Evolutionary conservation across 805 yeast species (phyloP).

Genomic region (Sugiyamaella floridensis): DNA sequence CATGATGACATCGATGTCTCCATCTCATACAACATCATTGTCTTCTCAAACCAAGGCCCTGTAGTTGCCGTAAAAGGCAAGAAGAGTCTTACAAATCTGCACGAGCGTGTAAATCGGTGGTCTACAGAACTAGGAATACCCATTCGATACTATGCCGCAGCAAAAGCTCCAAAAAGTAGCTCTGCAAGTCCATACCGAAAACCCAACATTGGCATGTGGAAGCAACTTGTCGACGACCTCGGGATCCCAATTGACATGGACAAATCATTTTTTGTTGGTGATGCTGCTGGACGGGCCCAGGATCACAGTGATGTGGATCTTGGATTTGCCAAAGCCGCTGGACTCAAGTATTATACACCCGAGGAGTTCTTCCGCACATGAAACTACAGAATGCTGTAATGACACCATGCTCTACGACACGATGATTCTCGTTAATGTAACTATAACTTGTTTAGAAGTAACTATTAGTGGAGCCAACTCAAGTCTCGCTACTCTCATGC

Average conservation of each 20-base stretch:
- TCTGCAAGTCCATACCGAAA: conserved; percentile 40
- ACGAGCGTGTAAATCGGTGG: conserved; percentile 26
- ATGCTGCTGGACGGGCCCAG: conserved; percentile 79
- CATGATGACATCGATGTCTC: not conserved
- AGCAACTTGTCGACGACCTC: conserved; percentile 40
- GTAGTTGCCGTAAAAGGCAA: conserved; percentile 36
- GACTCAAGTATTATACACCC: conserved; percentile 56
- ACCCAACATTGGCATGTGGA: conserved; percentile 77
- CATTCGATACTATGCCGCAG: conserved; percentile 55
- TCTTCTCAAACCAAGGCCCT: conserved; percentile 85
- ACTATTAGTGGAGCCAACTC: too few species aligned
- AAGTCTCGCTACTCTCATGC: too few species aligned
- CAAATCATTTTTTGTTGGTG: conserved; percentile 73
- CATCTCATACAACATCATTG: conserved; percentile 42
- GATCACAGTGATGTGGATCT: conserved; percentile 81
- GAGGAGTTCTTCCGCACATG: conserved; percentile 49
- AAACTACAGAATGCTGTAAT: too few species aligned
- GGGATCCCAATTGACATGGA: conserved; percentile 34
- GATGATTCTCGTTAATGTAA: too few species aligned
- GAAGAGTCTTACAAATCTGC: conserved; percentile 32
- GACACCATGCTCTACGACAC: not conserved
- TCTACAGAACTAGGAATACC: conserved; percentile 25
- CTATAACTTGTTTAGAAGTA: too few species aligned
- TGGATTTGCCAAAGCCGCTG: conserved; percentile 55
- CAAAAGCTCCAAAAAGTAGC: conserved; percentile 41